Evolutionary conservation across 257 asterid genomes (phyloP).

Genomic region (Gentiana straminea): DNA sequence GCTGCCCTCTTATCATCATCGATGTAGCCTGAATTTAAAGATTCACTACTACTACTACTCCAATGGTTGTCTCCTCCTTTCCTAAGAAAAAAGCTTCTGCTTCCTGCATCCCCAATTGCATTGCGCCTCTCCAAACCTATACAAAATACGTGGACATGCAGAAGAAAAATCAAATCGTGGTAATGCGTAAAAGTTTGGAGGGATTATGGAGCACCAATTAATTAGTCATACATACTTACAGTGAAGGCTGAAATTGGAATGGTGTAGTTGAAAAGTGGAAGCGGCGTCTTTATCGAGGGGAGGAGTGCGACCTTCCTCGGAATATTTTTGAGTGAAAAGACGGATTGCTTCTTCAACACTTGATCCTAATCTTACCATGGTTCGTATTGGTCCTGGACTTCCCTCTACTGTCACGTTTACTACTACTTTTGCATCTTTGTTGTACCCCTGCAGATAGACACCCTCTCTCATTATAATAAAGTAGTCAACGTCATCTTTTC

Average conservation of each 20-base stretch:
- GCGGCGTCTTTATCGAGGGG: slow-evolving; percentile 30
- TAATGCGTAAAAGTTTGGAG: too few relatives aligned
- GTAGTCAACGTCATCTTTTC: neutral
- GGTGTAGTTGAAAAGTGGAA: slow-evolving; percentile 40
- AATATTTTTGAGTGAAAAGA: slow-evolving; percentile 38
- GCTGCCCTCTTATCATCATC: neutral
- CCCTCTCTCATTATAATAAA: neutral
- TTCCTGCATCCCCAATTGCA: slow-evolving; percentile 52
- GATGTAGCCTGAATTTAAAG: slow-evolving; percentile 8
- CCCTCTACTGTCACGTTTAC: slow-evolving; percentile 66
- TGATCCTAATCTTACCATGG: slow-evolving; percentile 62
- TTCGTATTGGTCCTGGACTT: slow-evolving; percentile 63
- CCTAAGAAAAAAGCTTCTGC: slow-evolving; percentile 63
- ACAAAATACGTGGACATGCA: too few relatives aligned
- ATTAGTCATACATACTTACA: too few relatives aligned
- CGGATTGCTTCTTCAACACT: slow-evolving; percentile 50
- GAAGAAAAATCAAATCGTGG: neutral
- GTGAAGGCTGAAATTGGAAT: slow-evolving; percentile 63
- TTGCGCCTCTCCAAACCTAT: slow-evolving; percentile 60
- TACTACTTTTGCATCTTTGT: slow-evolving; percentile 61
- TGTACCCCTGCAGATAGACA: slow-evolving; percentile 25
- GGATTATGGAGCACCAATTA: too few relatives aligned
- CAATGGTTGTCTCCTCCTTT: slow-evolving; percentile 12
- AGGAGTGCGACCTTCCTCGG: slow-evolving; percentile 66
- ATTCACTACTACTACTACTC: slow-evolving; percentile 9